Evolutionary conservation across 306 rosid species (phyloP).

Genomic region (Corylus avellana): DNA sequence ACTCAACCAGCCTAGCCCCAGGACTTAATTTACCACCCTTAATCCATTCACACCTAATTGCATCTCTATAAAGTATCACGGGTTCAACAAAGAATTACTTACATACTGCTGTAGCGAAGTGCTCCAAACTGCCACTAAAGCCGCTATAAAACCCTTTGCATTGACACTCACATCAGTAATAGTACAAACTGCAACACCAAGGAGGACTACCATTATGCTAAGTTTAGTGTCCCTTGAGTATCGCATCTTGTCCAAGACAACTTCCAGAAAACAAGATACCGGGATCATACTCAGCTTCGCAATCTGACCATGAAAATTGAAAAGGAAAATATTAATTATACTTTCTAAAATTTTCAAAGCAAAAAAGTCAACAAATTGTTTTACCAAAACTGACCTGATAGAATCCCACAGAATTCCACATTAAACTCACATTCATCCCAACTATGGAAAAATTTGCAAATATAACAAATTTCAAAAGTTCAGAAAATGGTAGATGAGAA

Average conservation of each 20-base stretch:
- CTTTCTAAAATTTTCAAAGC: slow-evolving; percentile 4
- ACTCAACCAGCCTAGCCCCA: slow-evolving; percentile 24
- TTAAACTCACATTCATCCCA: slow-evolving; percentile 84
- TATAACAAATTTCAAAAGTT: slow-evolving; percentile 66
- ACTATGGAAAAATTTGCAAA: slow-evolving; percentile 83
- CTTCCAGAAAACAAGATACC: slow-evolving; percentile 74
- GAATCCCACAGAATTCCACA: slow-evolving; percentile 93
- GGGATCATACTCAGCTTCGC: slow-evolving; percentile 92
- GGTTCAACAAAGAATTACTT: slow-evolving; percentile 35
- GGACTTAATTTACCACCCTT: slow-evolving; percentile 16
- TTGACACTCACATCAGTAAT: slow-evolving; percentile 83
- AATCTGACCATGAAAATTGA: slow-evolving; percentile 50
- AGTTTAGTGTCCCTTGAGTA: slow-evolving; percentile 81
- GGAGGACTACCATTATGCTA: slow-evolving; percentile 66
- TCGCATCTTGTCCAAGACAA: slow-evolving; percentile 63
- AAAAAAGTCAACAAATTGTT: slow-evolving; percentile 6
- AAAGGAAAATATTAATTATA: slow-evolving; percentile 12
- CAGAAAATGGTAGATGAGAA: slow-evolving; percentile 65
- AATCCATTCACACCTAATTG: slow-evolving; percentile 23
- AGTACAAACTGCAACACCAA: slow-evolving; percentile 87
- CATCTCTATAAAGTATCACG: slow-evolving; percentile 22
- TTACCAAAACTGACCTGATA: slow-evolving; percentile 59
- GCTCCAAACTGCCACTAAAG: slow-evolving; percentile 79
- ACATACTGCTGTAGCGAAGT: slow-evolving; percentile 79
- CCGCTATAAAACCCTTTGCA: slow-evolving; percentile 69